Evolutionary conservation across 106 monocot species (phyloP).

Genomic region (Gastrodia elata): DNA sequence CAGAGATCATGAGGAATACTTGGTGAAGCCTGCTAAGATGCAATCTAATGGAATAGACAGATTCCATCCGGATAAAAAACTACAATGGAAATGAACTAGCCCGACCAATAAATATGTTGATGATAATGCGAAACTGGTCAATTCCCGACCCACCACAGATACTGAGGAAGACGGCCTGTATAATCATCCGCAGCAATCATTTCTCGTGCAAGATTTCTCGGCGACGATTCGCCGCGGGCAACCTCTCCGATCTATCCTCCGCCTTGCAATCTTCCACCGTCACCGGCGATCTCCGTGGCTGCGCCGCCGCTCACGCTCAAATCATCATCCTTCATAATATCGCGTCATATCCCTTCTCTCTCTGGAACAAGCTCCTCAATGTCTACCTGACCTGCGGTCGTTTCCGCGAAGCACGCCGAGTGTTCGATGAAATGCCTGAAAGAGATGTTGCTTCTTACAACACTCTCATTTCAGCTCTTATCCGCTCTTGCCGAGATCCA

Average conservation of each 20-base stretch:
- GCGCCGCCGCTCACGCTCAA: constrained; percentile 24
- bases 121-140: neutral
- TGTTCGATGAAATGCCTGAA: constrained; percentile 53
- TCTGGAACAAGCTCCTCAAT: constrained; percentile 60
- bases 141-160: neutral
- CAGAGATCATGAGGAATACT: too few species aligned
- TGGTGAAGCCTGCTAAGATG: too few species aligned
- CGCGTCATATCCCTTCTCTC: constrained; percentile 18
- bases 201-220: neutral
- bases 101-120: too few species aligned
- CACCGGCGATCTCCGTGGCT: constrained; percentile 8
- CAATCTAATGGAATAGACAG: neutral
- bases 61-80: neutral
- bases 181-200: neutral
- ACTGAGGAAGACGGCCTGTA: constrained; percentile 1
- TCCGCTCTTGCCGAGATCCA: neutral
- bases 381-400: constrained; percentile 26
- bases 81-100: too few species aligned
- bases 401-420: neutral
- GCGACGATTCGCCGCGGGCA: neutral
- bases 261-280: constrained; percentile 14
- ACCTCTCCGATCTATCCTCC: constrained; percentile 11
- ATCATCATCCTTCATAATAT: constrained; percentile 33
- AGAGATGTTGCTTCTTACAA: constrained; percentile 52
- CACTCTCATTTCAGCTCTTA: constrained; percentile 35